Evolutionary conservation across 345 rosid genomes (phyloP).

Genomic region (Carallia brachiata): DNA sequence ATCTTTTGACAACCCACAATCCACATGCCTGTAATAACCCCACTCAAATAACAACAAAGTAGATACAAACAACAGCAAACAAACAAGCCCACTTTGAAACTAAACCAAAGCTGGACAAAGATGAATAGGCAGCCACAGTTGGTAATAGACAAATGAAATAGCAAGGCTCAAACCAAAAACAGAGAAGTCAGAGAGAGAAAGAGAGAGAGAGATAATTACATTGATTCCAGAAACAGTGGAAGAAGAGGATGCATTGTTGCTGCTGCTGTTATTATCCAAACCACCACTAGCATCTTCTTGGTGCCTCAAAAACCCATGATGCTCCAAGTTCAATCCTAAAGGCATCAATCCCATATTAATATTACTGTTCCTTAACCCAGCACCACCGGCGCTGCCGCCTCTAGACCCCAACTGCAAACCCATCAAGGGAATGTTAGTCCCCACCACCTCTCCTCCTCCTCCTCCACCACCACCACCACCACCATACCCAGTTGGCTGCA

Average conservation of each 20-base stretch:
- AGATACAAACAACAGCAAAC: too few relatives aligned
- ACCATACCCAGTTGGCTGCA: conserved; percentile 44
- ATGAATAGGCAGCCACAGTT: too few relatives aligned
- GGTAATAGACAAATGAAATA: too few relatives aligned
- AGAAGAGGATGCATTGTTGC: conserved; percentile 31
- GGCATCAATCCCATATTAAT: conserved; percentile 35
- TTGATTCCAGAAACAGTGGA: conserved; percentile 39
- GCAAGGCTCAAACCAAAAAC: too few relatives aligned
- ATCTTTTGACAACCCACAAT: too few relatives aligned
- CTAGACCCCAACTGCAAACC: conserved; percentile 49
- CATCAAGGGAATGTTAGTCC: conserved; percentile 17
- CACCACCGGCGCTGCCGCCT: conserved; percentile 13
- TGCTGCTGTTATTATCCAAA: conserved; percentile 20
- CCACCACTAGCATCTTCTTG: conserved; percentile 27
- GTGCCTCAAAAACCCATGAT: conserved; percentile 42
- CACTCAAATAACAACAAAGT: too few relatives aligned
- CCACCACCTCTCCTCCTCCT: neutral
- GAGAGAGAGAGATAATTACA: neutral
- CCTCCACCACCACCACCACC: conserved; percentile 21
- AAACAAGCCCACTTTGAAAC: too few relatives aligned
- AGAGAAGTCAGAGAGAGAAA: neutral
- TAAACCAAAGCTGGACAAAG: too few relatives aligned
- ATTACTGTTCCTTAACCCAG: conserved; percentile 17
- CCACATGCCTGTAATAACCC: too few relatives aligned
- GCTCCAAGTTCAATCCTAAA: conserved; percentile 41